Evolutionary conservation across 805 yeast genomes (phyloP), one percentile per base, ranked within the genome.

Genomic region (Candida maesae): DNA sequence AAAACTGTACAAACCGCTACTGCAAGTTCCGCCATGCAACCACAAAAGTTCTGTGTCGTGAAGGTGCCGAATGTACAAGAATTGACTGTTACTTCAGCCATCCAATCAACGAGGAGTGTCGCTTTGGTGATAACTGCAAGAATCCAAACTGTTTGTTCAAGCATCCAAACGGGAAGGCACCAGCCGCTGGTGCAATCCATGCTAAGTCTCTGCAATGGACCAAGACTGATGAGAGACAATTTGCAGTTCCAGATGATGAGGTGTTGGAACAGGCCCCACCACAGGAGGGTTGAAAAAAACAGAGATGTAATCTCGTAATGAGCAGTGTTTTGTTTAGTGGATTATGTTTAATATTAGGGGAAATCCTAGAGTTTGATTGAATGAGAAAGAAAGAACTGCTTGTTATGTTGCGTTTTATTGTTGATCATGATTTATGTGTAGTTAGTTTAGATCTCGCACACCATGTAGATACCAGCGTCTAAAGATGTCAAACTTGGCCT

Each of bases 1-100:
- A 74, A 9, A 70, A 74, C 45, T 89, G 97, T 65, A 81, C 88
- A 33, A 87, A 87, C 57, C 76, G 71, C 51, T 74, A 72, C 53
- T 89, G 97, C 65, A 81, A 84, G 45, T 84, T 76, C 61, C 78
- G 97, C 65, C 97, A 89, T 64, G 95, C 96, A 2, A 73, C 78
- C 14, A 71, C 85, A 8, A 71, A 76, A 7, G 76, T 80, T 21
- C 64, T 85, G 46, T 89, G 97, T 60, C 85, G 95, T 58, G 86
- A 81, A 23, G 96, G 96, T 19, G 75, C 76, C 20, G 71, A 71
- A 36, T 89, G 97, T 67, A 73, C 77, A 15, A 78, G 95, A 62
- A 68, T 78, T 36, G 93, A 89, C 61, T 89, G 97, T 66, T 70
- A 74, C 36, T 89, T 87, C 62, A 73, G 84, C 16, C 97, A 89